Percentiles rank a stretch among this genome's conserved stretches.
phyloP scores from a whole-genome alignment of 73 alveolate species.

The Paramecium tetraurelia region DNA sequence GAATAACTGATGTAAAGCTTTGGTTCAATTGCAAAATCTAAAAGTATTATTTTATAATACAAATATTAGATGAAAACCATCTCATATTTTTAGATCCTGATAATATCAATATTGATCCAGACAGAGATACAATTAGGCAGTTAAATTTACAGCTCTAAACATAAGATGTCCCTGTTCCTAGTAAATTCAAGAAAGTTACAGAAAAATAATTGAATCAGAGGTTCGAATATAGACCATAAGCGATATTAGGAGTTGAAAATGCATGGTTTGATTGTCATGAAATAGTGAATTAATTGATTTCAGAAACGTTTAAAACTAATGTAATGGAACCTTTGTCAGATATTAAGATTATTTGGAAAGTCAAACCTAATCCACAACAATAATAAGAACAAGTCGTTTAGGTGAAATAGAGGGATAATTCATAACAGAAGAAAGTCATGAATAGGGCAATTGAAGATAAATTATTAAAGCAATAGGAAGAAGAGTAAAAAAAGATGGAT shows the following conservation, averaged over 20 bases:
- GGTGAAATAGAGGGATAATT: not conserved
- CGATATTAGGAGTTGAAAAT: not conserved
- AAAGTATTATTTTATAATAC: not conserved
- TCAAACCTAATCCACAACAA: not conserved
- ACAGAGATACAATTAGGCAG: not conserved
- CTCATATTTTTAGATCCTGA: constrained; percentile 38
- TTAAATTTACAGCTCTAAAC: not conserved
- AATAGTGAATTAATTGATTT: not conserved
- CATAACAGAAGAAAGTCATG: not conserved
- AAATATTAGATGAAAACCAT: constrained; percentile 3
- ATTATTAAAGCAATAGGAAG: constrained; percentile 14
- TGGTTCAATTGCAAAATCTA: constrained; percentile 40
- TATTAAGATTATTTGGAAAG: not conserved
- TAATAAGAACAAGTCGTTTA: not conserved
- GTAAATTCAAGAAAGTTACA: constrained; percentile 16
- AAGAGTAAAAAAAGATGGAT: not conserved
- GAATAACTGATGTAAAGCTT: not conserved
- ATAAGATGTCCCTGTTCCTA: constrained; percentile 3
- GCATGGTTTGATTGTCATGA: constrained; percentile 49
- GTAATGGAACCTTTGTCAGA: constrained; percentile 29
- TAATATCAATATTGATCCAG: constrained; percentile 30
- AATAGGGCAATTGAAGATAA: constrained; percentile 38
- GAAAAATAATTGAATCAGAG: constrained; percentile 3
- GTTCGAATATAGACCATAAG: not conserved
- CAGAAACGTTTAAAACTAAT: not conserved